These are phyloP conservation scores for Xerocomus brunneocitrinus DNA, from an alignment of 768 basidiomycete species.

Conservation along the genomic window DNA sequence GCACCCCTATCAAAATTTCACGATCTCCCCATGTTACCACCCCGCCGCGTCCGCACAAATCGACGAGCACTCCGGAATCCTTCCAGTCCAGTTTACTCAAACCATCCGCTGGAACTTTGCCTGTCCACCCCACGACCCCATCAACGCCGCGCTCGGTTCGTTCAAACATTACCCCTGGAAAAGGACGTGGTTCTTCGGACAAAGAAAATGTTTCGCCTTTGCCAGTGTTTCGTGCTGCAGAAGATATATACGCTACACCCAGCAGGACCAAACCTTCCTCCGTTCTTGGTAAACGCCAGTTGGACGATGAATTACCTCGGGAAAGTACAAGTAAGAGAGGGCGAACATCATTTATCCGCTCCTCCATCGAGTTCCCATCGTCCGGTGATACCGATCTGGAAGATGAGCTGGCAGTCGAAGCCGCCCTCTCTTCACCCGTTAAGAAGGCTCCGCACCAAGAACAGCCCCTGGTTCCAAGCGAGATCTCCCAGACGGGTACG, in stretches of 20 bases:
- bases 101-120: slow-evolving; percentile 24
- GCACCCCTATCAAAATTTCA: slow-evolving; percentile 24
- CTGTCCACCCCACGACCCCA: slow-evolving; percentile 25
- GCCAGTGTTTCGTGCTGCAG: slow-evolving; percentile 36
- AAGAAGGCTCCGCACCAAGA: slow-evolving; percentile 6
- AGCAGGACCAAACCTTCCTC: slow-evolving; percentile 19
- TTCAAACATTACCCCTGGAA: slow-evolving; percentile 32
- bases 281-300: slow-evolving; percentile 43
- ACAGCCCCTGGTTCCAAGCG: not conserved
- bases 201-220: slow-evolving; percentile 62
- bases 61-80: slow-evolving; percentile 26
- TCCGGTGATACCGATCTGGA: slow-evolving; percentile 25
- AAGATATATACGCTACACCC: slow-evolving; percentile 41
- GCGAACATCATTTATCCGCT: slow-evolving; percentile 28
- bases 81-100: slow-evolving; percentile 30
- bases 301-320: slow-evolving; percentile 33
- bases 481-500: slow-evolving; percentile 3
- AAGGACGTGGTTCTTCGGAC: slow-evolving; percentile 36
- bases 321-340: slow-evolving; percentile 25
- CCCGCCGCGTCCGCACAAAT: slow-evolving; percentile 37
- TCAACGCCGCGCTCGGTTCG: slow-evolving; percentile 32
- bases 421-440: slow-evolving; percentile 18
- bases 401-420: slow-evolving; percentile 28
- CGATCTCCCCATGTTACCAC: slow-evolving; percentile 24
- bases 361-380: slow-evolving; percentile 29